Evolutionary conservation across 495 filamentous ascomycete genomes (phyloP), one percentile per base, ranked within the genome.

Genomic region (Letharia lupina): DNA sequence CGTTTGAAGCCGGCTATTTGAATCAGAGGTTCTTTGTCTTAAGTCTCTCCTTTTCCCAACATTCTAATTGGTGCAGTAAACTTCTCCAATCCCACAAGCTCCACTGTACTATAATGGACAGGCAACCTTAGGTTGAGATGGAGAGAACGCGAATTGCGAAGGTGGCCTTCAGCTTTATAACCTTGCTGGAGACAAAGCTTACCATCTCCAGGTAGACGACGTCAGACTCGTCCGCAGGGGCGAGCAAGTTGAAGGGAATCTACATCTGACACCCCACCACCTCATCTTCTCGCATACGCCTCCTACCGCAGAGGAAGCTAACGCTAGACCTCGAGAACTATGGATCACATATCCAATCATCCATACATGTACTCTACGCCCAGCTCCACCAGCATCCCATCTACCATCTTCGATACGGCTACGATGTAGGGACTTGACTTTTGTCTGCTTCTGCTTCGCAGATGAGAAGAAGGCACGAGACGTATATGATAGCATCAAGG

Each of bases 261-360:
- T 87, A 66, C 85, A 87, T 72, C 78, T 87, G 67, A 87, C 85
- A 64, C 82, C 84, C 69, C 85, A 87, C 70, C 85, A 87, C 74
- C 79, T 87, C 65, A 87, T 87, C 65, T 87, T 87, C 76, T 81
- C 79, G 60, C 76, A 83, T 70, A 73, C 77, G 18, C 80, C 73
- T 28, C 59, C 75, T 3, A 48, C 69, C 11, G 44, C 44, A 4
- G 57, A 69, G n/a, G 73, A 77, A 58, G 74, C 72, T 20, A 74
- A 73, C 56, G 68, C 76, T 45, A 84, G 81, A 70, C 82, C 86
- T n/a, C 86, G 84, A 73, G 89, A 96, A 73, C 82, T 89, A 62
- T 97, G 93, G 90, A 89, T 98, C 63, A 91, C 93, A 20, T 98
- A 95, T 73, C 93, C 91, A 40, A 90, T 97, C 71, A 91, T 98